Conservation (phyloP, 2,329 filamentous ascomycete species). For the Alternaria gaisen region DNA sequence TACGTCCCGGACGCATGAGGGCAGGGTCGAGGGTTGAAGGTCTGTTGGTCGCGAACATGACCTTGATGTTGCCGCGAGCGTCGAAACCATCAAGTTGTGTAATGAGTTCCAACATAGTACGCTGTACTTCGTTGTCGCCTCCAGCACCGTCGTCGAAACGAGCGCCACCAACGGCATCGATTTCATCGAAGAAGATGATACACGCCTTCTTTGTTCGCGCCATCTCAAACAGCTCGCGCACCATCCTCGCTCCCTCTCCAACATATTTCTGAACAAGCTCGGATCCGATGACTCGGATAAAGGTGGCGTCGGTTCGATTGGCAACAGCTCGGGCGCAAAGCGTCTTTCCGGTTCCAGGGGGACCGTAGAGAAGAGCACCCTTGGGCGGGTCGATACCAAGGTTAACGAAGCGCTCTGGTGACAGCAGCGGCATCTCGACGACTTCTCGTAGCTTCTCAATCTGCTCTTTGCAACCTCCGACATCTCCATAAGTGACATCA, state of each 20-base stretch:
- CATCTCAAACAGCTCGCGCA: slow-evolving; percentile 99
- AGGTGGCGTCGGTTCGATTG: slow-evolving; percentile 97
- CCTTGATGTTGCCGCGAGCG: slow-evolving; percentile 96
- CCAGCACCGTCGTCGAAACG: slow-evolving; percentile 97
- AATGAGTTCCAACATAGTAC: slow-evolving; percentile 97
- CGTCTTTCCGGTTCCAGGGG: slow-evolving; percentile 98
- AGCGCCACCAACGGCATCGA: slow-evolving; percentile 93
- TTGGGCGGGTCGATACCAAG: slow-evolving; percentile 99
- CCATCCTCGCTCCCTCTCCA: slow-evolving; percentile 97
- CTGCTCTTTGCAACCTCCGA: slow-evolving; percentile 98
- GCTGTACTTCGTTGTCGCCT: slow-evolving; percentile 96
- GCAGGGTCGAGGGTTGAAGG: slow-evolving; percentile 96
- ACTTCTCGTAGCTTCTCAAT: slow-evolving; percentile 99
- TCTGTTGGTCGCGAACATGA: slow-evolving; percentile 99
- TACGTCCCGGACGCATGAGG: slow-evolving; percentile 95
- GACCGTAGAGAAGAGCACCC: slow-evolving; percentile 94
- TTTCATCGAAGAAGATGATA: slow-evolving; percentile 99
- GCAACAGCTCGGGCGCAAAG: slow-evolving; percentile 96
- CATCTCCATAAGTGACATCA: slow-evolving; percentile 98
- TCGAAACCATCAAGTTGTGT: slow-evolving; percentile 98
- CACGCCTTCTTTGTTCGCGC: slow-evolving; percentile 99
- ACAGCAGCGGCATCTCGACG: slow-evolving; percentile 96
- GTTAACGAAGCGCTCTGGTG: slow-evolving; percentile 95
- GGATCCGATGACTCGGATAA: slow-evolving; percentile 97
- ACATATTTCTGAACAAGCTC: slow-evolving; percentile 99